Evolutionary conservation across 2,329 filamentous ascomycete genomes (phyloP).

Genomic region (Pleomassaria siparia): DNA sequence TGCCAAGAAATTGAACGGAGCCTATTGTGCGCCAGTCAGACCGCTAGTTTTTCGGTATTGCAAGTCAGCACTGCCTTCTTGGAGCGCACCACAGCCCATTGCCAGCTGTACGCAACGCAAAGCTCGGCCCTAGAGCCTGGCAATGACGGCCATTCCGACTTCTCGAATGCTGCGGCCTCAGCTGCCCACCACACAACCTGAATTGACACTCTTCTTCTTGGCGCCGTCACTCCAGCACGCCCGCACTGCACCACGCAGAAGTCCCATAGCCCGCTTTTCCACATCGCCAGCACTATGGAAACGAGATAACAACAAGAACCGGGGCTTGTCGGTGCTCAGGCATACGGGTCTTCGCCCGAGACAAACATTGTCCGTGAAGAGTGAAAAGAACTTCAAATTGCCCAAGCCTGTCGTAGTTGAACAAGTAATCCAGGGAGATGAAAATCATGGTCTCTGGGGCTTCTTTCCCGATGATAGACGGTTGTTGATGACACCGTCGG

Average conservation of each 20-base stretch:
- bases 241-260: conserved; percentile 27
- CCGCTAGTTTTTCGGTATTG: neutral
- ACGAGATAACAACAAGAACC: conserved; percentile 75
- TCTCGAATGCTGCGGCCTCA: conserved; percentile 29
- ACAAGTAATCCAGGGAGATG: conserved; percentile 63
- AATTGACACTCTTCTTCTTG: conserved; percentile 30
- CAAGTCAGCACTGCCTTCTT: conserved; percentile 8
- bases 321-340: conserved; percentile 80
- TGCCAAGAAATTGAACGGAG: neutral
- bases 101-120: conserved; percentile 16
- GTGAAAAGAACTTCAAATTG: conserved; percentile 53
- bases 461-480: conserved; percentile 76
- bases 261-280: conserved; percentile 58
- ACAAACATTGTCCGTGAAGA: conserved; percentile 72
- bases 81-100: conserved; percentile 6
- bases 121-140: conserved; percentile 20
- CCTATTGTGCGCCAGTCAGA: neutral
- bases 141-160: conserved; percentile 34
- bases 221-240: conserved; percentile 26
- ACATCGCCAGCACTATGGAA: conserved; percentile 53
- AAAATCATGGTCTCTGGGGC: conserved; percentile 84
- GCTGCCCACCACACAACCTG: conserved; percentile 17
- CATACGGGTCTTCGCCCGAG: conserved; percentile 68
- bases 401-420: conserved; percentile 69
- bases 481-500: conserved; percentile 70